A percentile compares a stretch with the other conserved stretches of the same genome.
phyloP scores from a whole-genome alignment of 176 grass and related monocot genomes.

The Avena insularis region DNA sequence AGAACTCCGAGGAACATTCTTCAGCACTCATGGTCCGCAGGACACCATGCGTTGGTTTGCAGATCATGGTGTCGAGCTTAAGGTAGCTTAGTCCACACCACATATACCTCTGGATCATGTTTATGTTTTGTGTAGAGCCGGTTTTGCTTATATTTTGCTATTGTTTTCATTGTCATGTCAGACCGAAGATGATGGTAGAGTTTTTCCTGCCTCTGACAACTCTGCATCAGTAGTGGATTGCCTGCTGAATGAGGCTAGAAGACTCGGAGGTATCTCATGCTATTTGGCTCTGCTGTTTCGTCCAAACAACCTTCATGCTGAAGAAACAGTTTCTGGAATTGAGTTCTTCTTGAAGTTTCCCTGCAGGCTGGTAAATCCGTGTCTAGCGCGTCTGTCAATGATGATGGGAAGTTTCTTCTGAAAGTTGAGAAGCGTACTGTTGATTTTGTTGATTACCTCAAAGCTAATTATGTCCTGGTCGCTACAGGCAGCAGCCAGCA shows the following conservation, averaged over 20 bases:
- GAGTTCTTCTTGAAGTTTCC: constrained; percentile 63
- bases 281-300: not conserved
- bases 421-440: constrained; percentile 79
- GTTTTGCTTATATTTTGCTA: constrained; percentile 8
- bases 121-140: not conserved
- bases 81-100: constrained; percentile 55
- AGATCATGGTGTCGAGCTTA: constrained; percentile 83
- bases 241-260: constrained; percentile 82
- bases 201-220: constrained; percentile 82
- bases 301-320: not conserved
- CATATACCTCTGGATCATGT: not conserved
- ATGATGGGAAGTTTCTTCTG: constrained; percentile 62
- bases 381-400: constrained; percentile 56
- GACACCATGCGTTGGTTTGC: constrained; percentile 90
- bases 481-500: constrained; percentile 83
- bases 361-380: constrained; percentile 89
- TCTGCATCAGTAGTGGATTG: constrained; percentile 87
- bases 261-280: constrained; percentile 66
- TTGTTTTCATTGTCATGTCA: constrained; percentile 28
- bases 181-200: constrained; percentile 92
- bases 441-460: constrained; percentile 74
- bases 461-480: constrained; percentile 70
- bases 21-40: constrained; percentile 69
- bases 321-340: constrained; percentile 44
- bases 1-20: constrained; percentile 86